Evolutionary conservation across 1,284 basidiomycete genomes (phyloP), one percentile per base, ranked within the genome.

Genomic region (Ustilago hordei): DNA sequence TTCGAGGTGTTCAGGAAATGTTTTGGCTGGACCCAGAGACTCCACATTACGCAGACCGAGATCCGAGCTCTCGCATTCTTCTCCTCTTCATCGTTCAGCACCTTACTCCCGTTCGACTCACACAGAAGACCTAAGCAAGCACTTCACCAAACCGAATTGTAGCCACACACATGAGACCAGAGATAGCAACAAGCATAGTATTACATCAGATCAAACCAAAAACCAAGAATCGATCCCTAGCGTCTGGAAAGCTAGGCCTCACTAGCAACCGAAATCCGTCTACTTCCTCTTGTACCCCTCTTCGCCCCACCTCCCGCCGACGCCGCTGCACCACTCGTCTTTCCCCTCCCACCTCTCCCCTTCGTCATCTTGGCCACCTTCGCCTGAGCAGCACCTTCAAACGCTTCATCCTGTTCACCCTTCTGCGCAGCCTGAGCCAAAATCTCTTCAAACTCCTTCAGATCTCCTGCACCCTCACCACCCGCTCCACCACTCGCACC

Each of bases 391-490:
- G 79, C 79, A 3, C 92, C 92, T 87, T 94, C 93, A 48, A 98
- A 89, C 32, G 91, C 95, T 76, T 95, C 91, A 72, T 97, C 95
- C 86, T 97, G 95, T 76, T 92, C 91, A 3, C 95, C 96, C 87
- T 96, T 93, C 3, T 90, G 89, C 71, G 90, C 91, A 83, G 93
- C 90, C 77, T 94, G 92, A 31, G 93, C 91, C 8, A 99, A 89
- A 41, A 95, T 94, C 92, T 93, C 84, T 55, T 84, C 84, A 56
- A 84, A 85, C 64, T 85, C 84, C 17, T 71, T 69, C 67, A 85
- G 58, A 54, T 85, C 84, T 0, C 69, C 68, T 11, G 75, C 69
- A 17, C 65, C 60, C 38, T 64, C 76, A 6, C 36, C 64, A 31
- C 53, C 38, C 11, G 59, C 45, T 1, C 57, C 74, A 15, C 15